These are phyloP conservation scores for Amanita subjunquillea DNA, from an alignment of 768 basidiomycete genomes.

Conservation along the genomic window DNA sequence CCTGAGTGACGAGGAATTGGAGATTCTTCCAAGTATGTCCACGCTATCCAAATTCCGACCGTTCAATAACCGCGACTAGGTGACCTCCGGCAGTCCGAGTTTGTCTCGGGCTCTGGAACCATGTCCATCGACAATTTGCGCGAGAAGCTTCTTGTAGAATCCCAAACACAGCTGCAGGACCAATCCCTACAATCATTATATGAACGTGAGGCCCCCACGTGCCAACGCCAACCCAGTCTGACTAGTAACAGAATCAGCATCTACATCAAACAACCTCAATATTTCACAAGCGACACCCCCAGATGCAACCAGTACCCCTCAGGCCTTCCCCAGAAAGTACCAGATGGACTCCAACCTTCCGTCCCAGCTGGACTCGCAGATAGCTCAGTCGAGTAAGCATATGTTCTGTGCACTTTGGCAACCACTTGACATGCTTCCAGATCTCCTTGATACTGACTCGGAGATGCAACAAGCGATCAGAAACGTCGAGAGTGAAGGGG, in stretches of 20 bases:
- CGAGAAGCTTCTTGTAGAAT: conserved; percentile 21
- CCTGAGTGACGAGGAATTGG: conserved; percentile 60
- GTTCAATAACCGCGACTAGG: conserved; percentile 10
- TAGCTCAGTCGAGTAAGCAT: conserved; percentile 39
- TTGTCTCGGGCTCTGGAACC: conserved; percentile 13
- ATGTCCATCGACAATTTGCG: conserved; percentile 16
- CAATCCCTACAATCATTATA: conserved; percentile 20
- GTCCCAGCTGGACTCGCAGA: conserved; percentile 12
- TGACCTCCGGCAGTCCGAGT: conserved; percentile 7
- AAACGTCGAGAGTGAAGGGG: conserved; percentile 41
- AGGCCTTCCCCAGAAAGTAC: conserved; percentile 45
- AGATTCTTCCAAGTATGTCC: conserved; percentile 22
- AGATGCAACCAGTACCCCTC: conserved; percentile 44
- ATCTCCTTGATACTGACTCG: conserved; percentile 59
- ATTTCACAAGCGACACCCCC: conserved; percentile 33
- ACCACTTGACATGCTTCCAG: conserved; percentile 21
- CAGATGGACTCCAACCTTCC: conserved; percentile 20
- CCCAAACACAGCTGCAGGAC: conserved; percentile 22
- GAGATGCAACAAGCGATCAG: conserved; percentile 62
- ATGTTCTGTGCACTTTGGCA: background rate
- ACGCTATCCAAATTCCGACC: background rate
- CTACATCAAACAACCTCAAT: conserved; percentile 27
- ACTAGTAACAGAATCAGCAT: conserved; percentile 24
- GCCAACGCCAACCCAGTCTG: conserved; percentile 1
- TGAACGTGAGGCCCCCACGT: conserved; percentile 20